Base-by-base conservation (phyloP, 2,329 filamentous ascomycete species). In the Cladosporium austrohemisphaericum region DNA sequence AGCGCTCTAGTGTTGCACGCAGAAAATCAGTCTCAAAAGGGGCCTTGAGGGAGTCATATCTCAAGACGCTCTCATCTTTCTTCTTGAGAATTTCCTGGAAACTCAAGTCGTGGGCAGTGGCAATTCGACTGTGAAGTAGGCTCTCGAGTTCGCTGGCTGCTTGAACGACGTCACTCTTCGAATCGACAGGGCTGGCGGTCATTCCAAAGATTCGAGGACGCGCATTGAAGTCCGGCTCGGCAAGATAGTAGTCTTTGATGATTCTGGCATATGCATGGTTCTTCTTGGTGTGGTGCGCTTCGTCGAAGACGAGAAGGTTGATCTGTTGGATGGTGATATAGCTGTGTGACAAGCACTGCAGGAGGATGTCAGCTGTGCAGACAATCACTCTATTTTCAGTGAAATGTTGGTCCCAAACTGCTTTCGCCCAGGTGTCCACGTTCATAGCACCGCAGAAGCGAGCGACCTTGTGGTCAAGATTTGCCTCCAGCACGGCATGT, bases 281-380 rank as follows among this genome's bases (percentile, higher is more conserved):
- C 65, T 92, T 94, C 69, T 98, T 98, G 0, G 92, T 83, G 62
- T 97, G 93, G 61, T 98, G 93, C 5, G 91, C 93, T 68, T 98
- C 93, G 61, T 98, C 93, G 57, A 98, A 95, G 52, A 97, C 83
- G 29, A 98, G 74, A 1, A 98, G 77, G 61, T 92, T 97, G 66
- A 97, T 89, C 58, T 86, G 81, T 14, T 80, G 73, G 72, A 98
- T 95, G 8, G 69, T 78, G 52, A 96, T 78, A 67, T 89, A 94
- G 0, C 86, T 85, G 59, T 86, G 85, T 55, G 84, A 79, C 2
- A 98, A 77, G 58, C 86, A 89, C 54, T 88, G 81, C 28, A 86
- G 77, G 4, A 97, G 75, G 3, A 97, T 85, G 59, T 93, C 90
- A 0, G 91, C 91, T 0, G 93, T 97, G 69, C 90, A 96, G 5